phyloP scores from a whole-genome alignment of 495 filamentous ascomycete genomes.

The Aspergillus saccharolyticus region DNA sequence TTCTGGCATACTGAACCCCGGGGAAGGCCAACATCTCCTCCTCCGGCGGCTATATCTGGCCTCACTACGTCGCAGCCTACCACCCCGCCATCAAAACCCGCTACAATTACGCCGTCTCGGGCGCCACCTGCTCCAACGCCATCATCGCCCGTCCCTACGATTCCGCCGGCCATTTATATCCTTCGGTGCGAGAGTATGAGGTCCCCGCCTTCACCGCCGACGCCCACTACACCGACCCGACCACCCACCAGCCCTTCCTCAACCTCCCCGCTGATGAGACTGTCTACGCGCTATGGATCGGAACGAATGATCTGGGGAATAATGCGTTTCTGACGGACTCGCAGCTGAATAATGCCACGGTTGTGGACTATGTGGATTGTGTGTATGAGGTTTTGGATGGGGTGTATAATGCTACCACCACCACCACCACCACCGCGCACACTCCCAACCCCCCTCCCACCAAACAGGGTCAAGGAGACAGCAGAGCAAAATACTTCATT shows the following conservation, averaged over 20 bases:
- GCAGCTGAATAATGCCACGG: conserved; percentile 51
- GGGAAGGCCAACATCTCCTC: conserved; percentile 41
- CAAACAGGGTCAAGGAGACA: conserved; percentile 14
- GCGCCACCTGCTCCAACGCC: conserved; percentile 65
- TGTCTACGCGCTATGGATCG: conserved; percentile 72
- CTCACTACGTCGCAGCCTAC: conserved; percentile 50
- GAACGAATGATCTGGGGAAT: conserved; percentile 69
- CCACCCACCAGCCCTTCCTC: conserved; percentile 42
- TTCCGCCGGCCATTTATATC: conserved; percentile 37
- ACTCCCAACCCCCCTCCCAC: no score
- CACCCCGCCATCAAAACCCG: conserved; percentile 48
- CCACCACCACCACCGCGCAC: no score
- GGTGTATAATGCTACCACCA: conserved; percentile 53
- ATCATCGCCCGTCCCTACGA: conserved; percentile 50
- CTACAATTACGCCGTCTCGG: conserved; percentile 69
- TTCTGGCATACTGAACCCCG: not conserved
- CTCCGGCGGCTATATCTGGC: conserved; percentile 64
- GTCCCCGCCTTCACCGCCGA: conserved; percentile 65
- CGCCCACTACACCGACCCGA: conserved; percentile 32
- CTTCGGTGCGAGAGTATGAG: conserved; percentile 61
- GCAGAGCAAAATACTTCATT: conserved; percentile 60
- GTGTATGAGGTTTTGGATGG: conserved; percentile 53
- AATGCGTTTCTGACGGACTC: conserved; percentile 58
- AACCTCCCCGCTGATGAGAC: conserved; percentile 50
- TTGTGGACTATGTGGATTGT: conserved; percentile 60